phyloP scores from a whole-genome alignment of 352 stramenopile genomes.

The Pythium rishiriense region DNA sequence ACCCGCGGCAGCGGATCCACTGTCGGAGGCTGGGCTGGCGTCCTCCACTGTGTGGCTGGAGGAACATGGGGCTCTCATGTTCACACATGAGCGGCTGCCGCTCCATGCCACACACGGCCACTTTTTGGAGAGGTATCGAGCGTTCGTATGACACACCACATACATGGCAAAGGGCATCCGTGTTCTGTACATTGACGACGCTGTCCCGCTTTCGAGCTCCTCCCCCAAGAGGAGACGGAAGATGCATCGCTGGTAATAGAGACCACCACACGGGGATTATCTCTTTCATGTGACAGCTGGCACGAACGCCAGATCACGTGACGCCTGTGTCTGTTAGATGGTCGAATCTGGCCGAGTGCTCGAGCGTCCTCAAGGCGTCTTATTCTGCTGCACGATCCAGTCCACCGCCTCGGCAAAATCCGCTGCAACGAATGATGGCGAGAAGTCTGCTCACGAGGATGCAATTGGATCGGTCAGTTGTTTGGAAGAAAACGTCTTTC shows the following conservation, averaged over 20 bases:
- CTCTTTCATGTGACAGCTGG: not conserved
- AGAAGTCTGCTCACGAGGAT: slow-evolving; percentile 9
- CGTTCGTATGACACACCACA: too few species aligned
- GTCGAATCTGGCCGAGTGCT: not conserved
- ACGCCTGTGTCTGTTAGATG: not conserved
- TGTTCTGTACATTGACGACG: too few species aligned
- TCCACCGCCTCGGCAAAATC: slow-evolving; percentile 22
- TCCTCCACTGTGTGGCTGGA: slow-evolving; percentile 9
- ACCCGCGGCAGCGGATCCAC: not conserved
- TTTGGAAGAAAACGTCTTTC: too few species aligned
- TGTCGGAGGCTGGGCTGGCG: not conserved
- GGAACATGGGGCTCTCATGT: not conserved
- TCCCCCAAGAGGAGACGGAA: too few species aligned
- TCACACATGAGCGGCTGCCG: not conserved
- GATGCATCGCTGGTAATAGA: too few species aligned
- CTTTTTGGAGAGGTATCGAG: too few species aligned
- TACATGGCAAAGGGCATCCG: too few species aligned
- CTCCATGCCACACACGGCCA: too few species aligned
- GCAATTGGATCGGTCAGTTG: not conserved
- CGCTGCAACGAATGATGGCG: slow-evolving; percentile 20
- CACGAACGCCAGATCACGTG: not conserved
- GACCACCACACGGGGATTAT: too few species aligned
- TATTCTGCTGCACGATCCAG: slow-evolving; percentile 24
- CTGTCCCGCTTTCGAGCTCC: too few species aligned
- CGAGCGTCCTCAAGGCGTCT: not conserved